Base-by-base conservation (phyloP, 2,329 filamentous ascomycete species). In the Ceratocystis alfenasii region DNA sequence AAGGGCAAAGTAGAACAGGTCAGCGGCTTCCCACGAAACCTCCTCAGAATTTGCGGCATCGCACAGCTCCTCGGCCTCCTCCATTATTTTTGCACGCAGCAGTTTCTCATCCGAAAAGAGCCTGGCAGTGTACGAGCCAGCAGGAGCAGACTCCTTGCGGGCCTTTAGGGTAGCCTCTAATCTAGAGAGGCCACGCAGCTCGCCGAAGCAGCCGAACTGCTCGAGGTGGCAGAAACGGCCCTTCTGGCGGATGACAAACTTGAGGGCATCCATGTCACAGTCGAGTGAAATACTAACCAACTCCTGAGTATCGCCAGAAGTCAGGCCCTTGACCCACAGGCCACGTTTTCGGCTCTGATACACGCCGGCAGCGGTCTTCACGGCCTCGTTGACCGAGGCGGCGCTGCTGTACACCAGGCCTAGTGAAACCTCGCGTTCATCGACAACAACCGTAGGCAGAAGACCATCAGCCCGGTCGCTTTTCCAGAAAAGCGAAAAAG, bases 331-430 rank as follows among this genome's bases (percentile, higher is more conserved):
- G 76, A 95, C 88, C 94, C 94, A 99, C 33, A 99, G 77, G 0
- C 94, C 94, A 57, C 94, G 84, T 79, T 96, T 97, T 64, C 94
- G 83, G 78, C 93, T 97, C 76, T 96, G 91, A 75, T 99, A 99
- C 46, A 97, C 93, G 41, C 94, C 92, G 0, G 79, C 80, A 71
- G 81, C 79, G 5, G 90, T 95, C 72, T 84, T 84, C 68, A 99
- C 74, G 46, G 93, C 93, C 77, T 95, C 93, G 7, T 85, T 80
- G 44, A 99, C 85, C 74, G 93, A 97, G 75, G 95, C 89, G 69
- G 88, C 85, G 73, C 89, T 96, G 76, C 92, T 96, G 80, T 96
- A 99, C 20, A 96, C 94, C 69, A 99, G 78, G 0, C 94, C 94
- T 15, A 99, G 79, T 7, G 90, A 89, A 22, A 88, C 80, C 1